Percentiles rank a stretch among this genome's conserved stretches.
phyloP scores from a whole-genome alignment of 176 grass and related monocot species.

The Themeda triandra region DNA sequence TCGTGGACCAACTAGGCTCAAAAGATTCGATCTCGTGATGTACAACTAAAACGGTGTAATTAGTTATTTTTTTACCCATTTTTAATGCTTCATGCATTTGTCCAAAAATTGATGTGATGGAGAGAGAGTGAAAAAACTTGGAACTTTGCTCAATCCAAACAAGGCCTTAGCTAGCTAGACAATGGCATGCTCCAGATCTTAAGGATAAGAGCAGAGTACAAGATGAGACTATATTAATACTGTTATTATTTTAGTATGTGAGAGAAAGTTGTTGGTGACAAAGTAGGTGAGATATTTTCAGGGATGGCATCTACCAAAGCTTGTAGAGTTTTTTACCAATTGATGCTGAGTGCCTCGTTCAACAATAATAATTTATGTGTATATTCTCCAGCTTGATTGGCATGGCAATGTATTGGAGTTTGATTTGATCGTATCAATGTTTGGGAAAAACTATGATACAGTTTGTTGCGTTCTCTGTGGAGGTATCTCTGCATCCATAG shows the following conservation, averaged over 20 bases:
- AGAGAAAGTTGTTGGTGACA: neutral
- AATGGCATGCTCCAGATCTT: slow-evolving; percentile 1
- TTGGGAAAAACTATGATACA: neutral
- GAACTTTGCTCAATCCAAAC: too few species aligned
- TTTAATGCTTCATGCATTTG: too few species aligned
- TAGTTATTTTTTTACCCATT: too few species aligned
- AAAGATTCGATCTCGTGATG: too few species aligned
- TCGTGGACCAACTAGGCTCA: too few species aligned
- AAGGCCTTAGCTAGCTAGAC: neutral
- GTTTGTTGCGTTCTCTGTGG: neutral
- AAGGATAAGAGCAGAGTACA: neutral
- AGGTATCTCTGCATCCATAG: neutral
- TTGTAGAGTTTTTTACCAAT: neutral
- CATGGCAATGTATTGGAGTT: neutral
- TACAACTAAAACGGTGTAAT: too few species aligned
- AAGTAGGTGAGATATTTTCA: slow-evolving; percentile 30
- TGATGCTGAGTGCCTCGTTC: neutral
- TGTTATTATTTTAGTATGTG: neutral
- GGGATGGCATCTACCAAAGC: neutral
- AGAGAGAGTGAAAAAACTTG: too few species aligned
- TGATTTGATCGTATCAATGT: neutral
- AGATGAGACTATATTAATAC: neutral
- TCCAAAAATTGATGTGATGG: too few species aligned
- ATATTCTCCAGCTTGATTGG: slow-evolving; percentile 16
- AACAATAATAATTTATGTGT: neutral